Evolutionary conservation across 768 basidiomycete species (phyloP).

Genomic region (Steccherinum ochraceum): DNA sequence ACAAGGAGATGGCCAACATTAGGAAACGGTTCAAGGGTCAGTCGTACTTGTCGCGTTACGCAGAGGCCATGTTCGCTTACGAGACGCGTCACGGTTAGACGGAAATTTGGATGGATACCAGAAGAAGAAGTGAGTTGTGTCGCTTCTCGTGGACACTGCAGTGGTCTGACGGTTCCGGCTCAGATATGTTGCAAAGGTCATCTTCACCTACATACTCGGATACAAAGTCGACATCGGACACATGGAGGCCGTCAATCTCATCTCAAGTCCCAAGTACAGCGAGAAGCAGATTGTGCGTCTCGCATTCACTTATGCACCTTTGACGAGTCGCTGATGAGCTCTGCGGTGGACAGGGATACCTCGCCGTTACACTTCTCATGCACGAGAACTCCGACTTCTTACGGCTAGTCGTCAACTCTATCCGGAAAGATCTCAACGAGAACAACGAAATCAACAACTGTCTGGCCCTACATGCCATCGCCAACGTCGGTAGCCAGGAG

Average conservation of each 20-base stretch:
- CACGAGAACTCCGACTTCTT: conserved; percentile 98
- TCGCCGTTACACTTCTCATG: conserved; percentile 95
- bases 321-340: background rate
- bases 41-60: conserved; percentile 4
- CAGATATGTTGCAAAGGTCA: conserved; percentile 97
- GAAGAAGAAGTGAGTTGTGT: conserved; percentile 74
- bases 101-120: conserved; percentile 87
- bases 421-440: conserved; percentile 93
- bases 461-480: conserved; percentile 94
- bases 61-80: conserved; percentile 1
- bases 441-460: conserved; percentile 95
- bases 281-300: conserved; percentile 96
- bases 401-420: conserved; percentile 94
- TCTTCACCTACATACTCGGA: conserved; percentile 98
- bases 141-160: conserved; percentile 6
- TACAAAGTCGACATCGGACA: conserved; percentile 99
- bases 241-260: conserved; percentile 98
- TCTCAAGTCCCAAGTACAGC: conserved; percentile 91
- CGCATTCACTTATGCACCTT: conserved; percentile 3
- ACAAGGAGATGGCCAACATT: conserved; percentile 99
- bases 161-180: background rate
- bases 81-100: no score
- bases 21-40: conserved; percentile 97
- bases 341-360: conserved; percentile 96
- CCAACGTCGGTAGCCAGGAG: conserved; percentile 95